Base-by-base conservation (phyloP, 2,329 filamentous ascomycete genomes). In the Penicillium sp. region DNA sequence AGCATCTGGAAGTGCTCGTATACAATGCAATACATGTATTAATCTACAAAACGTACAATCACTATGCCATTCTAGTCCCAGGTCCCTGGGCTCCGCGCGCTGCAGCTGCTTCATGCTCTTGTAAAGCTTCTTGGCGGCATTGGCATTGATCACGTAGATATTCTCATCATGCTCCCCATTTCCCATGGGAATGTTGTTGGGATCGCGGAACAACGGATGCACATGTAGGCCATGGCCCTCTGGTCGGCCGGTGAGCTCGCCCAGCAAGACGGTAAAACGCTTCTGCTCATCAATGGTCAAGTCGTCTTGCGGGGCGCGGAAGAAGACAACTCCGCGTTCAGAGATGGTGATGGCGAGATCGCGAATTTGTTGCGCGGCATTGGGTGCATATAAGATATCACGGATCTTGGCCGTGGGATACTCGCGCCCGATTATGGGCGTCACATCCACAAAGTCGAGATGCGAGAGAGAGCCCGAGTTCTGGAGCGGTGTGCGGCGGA, bases 361-460 rank as follows among this genome's bases (percentile, higher is more conserved):
- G 16, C 52, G 43, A 28, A 77, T 62, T 60, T 77, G 75, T 46
- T 64, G 61, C 7, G 76, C 64, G 50, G 71, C 63, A 33, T 70
- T 67, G 55, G 76, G 72, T 12, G 71, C 71, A 58, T 66, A 69
- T 48, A 70, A 57, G 45, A 67, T 64, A 23, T 75, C 72, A 26
- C 66, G 64, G 6, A 75, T 59, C 35, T 72, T 69, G 14, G 66
- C 62, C 9, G 63, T 59, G 3, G 65, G 63, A 50, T 70, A 79
- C 62, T 79, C 76, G 52, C 67, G 67, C n/a, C 77, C 77, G 55
- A 79, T 77, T 23, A 72, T 68, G n/a, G 75, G 74, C 4, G 76
- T 79, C 16, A 75, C 61, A 55, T 78, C 75, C 55, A 75, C 71
- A 26, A 62, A 70, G 21, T 71, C 62, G 57, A 69, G 75, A 38